Evolutionary conservation across 176 grass and related monocot genomes (phyloP), one percentile per base, ranked within the genome.

Genomic region (Microstegium vimineum): DNA sequence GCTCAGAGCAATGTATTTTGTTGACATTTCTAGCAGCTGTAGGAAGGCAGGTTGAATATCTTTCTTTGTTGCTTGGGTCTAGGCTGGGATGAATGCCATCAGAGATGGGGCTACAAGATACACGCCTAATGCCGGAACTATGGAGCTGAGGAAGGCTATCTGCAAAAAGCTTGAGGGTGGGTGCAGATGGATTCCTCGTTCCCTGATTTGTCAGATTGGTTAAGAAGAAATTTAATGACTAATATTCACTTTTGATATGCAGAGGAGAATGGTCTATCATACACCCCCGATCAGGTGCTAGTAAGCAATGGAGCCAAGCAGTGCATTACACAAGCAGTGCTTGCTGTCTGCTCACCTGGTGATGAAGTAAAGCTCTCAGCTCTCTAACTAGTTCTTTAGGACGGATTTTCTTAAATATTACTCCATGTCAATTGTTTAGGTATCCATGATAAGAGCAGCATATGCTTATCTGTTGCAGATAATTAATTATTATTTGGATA

Each of bases 221-320:
- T 63, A 25, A 47, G 37, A 23, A 61, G 36, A 45, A 31, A 56
- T 20, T 36, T 32, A 13, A 49, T 2, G 2, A 36, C 34, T 49
- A 16, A 71, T 78, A 51, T 47, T 66, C 9, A 6, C 20, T 59
- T 71, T 85, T 34, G 22, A 62, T 84, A 45, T 47, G 38, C 82
- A 97, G 94, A 88, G 75, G 89, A 97, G 81, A 97, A 97, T 91
- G 94, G 94, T 47, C 79, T 97, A 33, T 82, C 87, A 0, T 97
- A 94, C 46, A 75, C 81, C 4, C 54, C 91, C 1, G 94, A 97
- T 88, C 91, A 97, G 75, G 90, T 97, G 22, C 84, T 91, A 37
- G 91, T 97, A 35, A 97, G 94, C 73, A 97, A 97, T 82, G 94
- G 94, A 75, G 94, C 94, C 28, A 97, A 97, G 62, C 94, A 97